These are phyloP conservation scores for Neurospora sp. DNA, from an alignment of 495 filamentous ascomycete genomes.

Conservation along the genomic window DNA sequence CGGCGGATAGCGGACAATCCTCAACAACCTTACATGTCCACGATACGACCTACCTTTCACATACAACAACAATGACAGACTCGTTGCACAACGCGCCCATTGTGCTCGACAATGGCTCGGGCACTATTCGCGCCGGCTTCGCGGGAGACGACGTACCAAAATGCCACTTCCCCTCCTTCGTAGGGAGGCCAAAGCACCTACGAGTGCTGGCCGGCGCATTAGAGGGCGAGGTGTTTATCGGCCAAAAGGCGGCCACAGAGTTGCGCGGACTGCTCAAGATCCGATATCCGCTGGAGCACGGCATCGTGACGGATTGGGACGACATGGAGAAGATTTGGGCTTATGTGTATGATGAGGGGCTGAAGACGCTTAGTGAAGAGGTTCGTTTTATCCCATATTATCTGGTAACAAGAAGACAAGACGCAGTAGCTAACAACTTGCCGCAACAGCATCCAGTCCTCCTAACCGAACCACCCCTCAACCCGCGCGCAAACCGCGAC, in stretches of 20 bases:
- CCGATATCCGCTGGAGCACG: conserved; percentile 89
- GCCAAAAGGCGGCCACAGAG: conserved; percentile 78
- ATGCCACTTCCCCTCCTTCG: conserved; percentile 96
- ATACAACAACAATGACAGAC: conserved; percentile 50
- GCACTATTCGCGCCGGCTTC: conserved; percentile 94
- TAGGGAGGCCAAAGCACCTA: conserved; percentile 93
- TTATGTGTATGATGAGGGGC: conserved; percentile 48
- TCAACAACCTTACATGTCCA: not conserved
- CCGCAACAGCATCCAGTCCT: conserved; percentile 76
- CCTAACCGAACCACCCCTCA: conserved; percentile 92
- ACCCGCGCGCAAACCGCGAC: conserved; percentile 91
- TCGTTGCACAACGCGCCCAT: conserved; percentile 93
- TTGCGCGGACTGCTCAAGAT: conserved; percentile 91
- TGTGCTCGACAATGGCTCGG: conserved; percentile 97
- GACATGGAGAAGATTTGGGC: conserved; percentile 99
- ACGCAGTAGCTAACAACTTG: conserved; percentile 1
- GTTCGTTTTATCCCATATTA: conserved; percentile 32
- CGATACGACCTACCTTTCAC: not conserved
- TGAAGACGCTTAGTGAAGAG: conserved; percentile 96
- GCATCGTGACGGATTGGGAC: conserved; percentile 98
- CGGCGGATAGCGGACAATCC: not conserved
- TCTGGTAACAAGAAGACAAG: not conserved
- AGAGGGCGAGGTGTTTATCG: conserved; percentile 97
- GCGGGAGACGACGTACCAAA: conserved; percentile 92
- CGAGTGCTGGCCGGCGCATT: conserved; percentile 89